A percentile compares a stretch with the other conserved stretches of the same genome.
Conservation (phyloP, 2,329 filamentous ascomycete genomes). For the Monilinia aucupariae region DNA sequence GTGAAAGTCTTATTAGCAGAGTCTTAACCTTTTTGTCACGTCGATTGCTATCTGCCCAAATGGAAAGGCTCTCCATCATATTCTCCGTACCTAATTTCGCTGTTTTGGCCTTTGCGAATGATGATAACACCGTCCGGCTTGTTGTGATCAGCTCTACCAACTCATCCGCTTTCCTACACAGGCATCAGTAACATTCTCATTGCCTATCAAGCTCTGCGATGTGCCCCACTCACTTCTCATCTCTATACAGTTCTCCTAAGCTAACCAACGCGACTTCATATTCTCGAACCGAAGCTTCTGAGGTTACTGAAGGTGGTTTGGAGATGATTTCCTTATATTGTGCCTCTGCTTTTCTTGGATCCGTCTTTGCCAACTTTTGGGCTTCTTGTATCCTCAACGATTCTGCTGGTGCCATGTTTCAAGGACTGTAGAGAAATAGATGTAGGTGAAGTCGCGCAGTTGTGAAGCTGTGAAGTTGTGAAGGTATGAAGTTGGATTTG, state of each 20-base stretch:
- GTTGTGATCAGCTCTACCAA: slow-evolving; percentile 85
- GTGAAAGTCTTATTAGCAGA: slow-evolving; percentile 7
- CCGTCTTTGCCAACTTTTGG: slow-evolving; percentile 72
- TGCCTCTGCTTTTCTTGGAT: slow-evolving; percentile 77
- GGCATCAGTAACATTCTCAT: slow-evolving; percentile 30
- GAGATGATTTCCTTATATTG: slow-evolving; percentile 88
- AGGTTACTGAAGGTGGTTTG: slow-evolving; percentile 73
- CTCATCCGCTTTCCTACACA: slow-evolving; percentile 66
- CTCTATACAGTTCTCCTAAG: slow-evolving; percentile 86
- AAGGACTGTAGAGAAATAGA: slow-evolving; percentile 22
- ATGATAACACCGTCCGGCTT: slow-evolving; percentile 85
- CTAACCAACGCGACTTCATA: slow-evolving; percentile 87
- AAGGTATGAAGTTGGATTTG: slow-evolving; percentile 21
- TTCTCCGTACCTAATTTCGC: slow-evolving; percentile 78
- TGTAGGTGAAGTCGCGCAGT: not conserved
- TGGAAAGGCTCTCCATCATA: not conserved
- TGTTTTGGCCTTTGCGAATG: slow-evolving; percentile 98
- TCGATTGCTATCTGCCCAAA: not conserved
- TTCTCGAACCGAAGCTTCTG: slow-evolving; percentile 79
- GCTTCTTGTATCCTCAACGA: slow-evolving; percentile 76
- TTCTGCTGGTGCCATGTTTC: slow-evolving; percentile 52
- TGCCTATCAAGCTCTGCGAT: not conserved
- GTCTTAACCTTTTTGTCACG: not conserved
- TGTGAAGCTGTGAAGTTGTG: slow-evolving; percentile 1
- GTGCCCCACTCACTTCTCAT: slow-evolving; percentile 61